Base-by-base conservation (phyloP, 78 protist species). In the Cavenderia fasciculata region DNA sequence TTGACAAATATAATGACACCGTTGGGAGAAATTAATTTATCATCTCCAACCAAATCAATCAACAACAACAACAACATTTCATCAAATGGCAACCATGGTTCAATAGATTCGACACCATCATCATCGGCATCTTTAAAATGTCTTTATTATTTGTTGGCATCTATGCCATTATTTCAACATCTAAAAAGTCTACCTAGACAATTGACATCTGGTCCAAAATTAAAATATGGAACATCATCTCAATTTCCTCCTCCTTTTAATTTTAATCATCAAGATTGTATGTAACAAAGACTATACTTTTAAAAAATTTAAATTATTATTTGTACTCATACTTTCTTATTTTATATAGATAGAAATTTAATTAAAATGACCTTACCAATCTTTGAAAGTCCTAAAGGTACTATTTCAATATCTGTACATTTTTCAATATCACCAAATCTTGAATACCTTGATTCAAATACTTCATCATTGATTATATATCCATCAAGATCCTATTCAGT, bases 401-500 rank as follows among this genome's bases (percentile, higher is more conserved):
- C 73, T 23, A n/a, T 82, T 27, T 33, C 70, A 40, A 16, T 82
- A 4, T 31, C 90, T 57, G 76, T 82, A 52, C 90, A 82, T 29
- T 82, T 82, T 36, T 74, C 90, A 40, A 68, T 59, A 43, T 23
- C 38, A 43, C 73, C 86, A 57, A 43, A 46, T 12, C 16, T 44
- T 18, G n/a, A 41, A 8, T 56, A 77, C 16, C 10, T 63, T 27
- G 23, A 4, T 46, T 7, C 57, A 69, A 47, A 43, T 31, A 16
- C 4, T 27, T 47, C 57, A 25, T 44, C 57, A 18, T 11, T 82
- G 2, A 74, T 82, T 41, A 82, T 82, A 18, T 82, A 68, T 57
- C 90, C 90, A 16, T 69, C 90, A 41, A 34, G 78, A 43, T 82
- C 90, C 4, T 82, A 63, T 82, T 68, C 90, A 21, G 47, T 56